Evolutionary conservation across 176 grass and related monocot genomes (phyloP).

Genomic region (Areca catechu): DNA sequence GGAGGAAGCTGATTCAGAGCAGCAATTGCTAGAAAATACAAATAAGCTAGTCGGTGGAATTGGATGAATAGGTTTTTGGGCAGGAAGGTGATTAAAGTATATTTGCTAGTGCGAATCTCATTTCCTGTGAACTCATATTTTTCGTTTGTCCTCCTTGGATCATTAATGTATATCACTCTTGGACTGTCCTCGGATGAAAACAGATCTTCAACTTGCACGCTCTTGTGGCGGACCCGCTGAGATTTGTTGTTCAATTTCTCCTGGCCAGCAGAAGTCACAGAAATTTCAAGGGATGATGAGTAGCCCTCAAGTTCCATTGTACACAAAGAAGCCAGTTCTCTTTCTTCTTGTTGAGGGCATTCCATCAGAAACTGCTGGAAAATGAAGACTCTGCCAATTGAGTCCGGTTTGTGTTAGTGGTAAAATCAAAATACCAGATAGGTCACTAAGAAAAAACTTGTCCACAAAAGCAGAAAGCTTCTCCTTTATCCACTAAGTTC

Average conservation of each 20-base stretch:
- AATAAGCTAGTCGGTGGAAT: constrained; percentile 87
- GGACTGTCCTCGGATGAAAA: constrained; percentile 70
- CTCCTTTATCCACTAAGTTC: constrained; percentile 39
- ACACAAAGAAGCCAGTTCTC: constrained; percentile 45
- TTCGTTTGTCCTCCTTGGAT: constrained; percentile 81
- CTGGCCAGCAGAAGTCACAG: constrained; percentile 35
- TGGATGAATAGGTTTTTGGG: constrained; percentile 99
- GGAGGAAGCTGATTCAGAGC: constrained; percentile 98
- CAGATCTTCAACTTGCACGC: constrained; percentile 54
- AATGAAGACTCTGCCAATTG: constrained; percentile 62
- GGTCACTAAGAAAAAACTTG: background rate
- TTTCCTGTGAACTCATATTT: constrained; percentile 93
- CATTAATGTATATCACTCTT: constrained; percentile 86
- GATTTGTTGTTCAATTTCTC: constrained; percentile 60
- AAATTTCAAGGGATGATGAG: constrained; percentile 54
- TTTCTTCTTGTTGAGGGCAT: constrained; percentile 66
- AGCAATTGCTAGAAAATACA: constrained; percentile 98
- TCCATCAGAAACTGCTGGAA: constrained; percentile 49
- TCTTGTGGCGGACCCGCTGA: constrained; percentile 53
- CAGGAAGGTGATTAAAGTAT: constrained; percentile 90
- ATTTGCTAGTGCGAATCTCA: constrained; percentile 98
- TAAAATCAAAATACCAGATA: constrained; percentile 35
- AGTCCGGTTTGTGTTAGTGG: constrained; percentile 27
- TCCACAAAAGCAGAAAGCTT: constrained; percentile 8
- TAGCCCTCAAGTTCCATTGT: constrained; percentile 63